Percentiles rank a stretch among this genome's conserved stretches.
These are phyloP conservation scores for Colletotrichum cuscutae DNA, from an alignment of 2,329 filamentous ascomycete species.

Conservation along the genomic window DNA sequence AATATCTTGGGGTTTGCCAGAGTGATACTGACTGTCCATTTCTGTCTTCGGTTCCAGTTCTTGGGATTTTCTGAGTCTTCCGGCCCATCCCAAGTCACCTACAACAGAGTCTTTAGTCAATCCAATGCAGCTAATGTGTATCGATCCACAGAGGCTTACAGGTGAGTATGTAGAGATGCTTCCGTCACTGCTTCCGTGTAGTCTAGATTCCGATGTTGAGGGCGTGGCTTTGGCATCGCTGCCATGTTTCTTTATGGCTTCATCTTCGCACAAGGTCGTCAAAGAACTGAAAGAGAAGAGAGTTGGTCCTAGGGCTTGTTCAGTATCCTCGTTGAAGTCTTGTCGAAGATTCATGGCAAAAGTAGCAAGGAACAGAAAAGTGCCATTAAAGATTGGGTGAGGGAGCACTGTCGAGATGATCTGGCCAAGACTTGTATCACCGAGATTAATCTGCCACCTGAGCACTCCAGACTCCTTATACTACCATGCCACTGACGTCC, in stretches of 20 bases:
- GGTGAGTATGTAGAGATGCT: not conserved
- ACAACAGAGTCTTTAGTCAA: not conserved
- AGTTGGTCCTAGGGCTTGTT: not conserved
- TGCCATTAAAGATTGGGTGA: not conserved
- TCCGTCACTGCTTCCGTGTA: not conserved
- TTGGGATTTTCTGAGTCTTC: constrained; percentile 42
- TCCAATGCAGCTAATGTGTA: not conserved
- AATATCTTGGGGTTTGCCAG: not conserved
- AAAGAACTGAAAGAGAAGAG: not conserved
- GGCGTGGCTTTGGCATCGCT: not conserved
- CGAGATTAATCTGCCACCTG: not conserved
- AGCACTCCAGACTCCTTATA: not conserved
- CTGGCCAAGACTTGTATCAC: not conserved
- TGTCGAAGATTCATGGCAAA: not conserved
- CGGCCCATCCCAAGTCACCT: constrained; percentile 48
- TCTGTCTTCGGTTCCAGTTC: constrained; percentile 56
- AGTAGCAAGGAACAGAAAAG: not conserved
- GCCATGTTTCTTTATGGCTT: not conserved
- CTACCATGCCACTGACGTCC: not conserved
- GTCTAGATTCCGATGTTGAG: not conserved
- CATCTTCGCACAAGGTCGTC: not conserved
- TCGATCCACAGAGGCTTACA: not conserved
- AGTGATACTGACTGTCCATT: constrained; percentile 49
- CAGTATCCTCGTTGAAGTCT: not conserved
- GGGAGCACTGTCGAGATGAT: not conserved